Base-by-base conservation (phyloP, 805 yeast species). In the Hanseniaspora nectarophila region DNA sequence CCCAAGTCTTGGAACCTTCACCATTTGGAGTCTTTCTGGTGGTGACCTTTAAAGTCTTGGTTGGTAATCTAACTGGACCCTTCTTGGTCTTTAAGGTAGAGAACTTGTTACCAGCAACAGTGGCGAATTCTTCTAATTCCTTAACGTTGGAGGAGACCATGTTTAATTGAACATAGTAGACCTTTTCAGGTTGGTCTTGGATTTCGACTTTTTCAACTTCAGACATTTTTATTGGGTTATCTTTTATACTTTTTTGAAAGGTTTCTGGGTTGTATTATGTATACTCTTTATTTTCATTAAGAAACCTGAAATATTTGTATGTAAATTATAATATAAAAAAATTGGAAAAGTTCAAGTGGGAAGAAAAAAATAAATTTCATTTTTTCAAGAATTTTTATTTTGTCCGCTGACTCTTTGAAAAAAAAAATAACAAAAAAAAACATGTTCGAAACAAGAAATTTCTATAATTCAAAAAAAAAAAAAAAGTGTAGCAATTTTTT, bases 1-100 rank as follows among this genome's bases (percentile, higher is more conserved):
- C 99, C 97, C 97, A 92, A 69, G 99, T 92, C 90, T 92, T 92
- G 67, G 98, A 92, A 92, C 99, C 99, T 81, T 92, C 97, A 92
- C 99, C 99, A 76, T 94, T 94, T 70, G 99, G 99, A 71, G 98
- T 85, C 89, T 92, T 92, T 86, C 99, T 88, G 85, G 99, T 92
- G 77, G 95, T 80, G 78, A 92, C 80, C 77, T 85, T 87, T 71
- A 92, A 85, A 67, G 85, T 92, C 85, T 89, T 92, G 76, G 98
- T 92, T 80, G 99, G 99, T 78, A 92, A 76, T 85, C 98, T 89
- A 70, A 92, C 95, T 66, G 98, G 98, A 72, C 99, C 99, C 81
- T 88, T 90, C 83, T 87, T 88, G 73, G 75, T 78, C 38, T 35
- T 32, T 40, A 48, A 48, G 13, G 45, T 32, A 29, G 53, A 10